Conservation (phyloP, 2,329 filamentous ascomycete genomes). For the Fonsecaea nubica region DNA sequence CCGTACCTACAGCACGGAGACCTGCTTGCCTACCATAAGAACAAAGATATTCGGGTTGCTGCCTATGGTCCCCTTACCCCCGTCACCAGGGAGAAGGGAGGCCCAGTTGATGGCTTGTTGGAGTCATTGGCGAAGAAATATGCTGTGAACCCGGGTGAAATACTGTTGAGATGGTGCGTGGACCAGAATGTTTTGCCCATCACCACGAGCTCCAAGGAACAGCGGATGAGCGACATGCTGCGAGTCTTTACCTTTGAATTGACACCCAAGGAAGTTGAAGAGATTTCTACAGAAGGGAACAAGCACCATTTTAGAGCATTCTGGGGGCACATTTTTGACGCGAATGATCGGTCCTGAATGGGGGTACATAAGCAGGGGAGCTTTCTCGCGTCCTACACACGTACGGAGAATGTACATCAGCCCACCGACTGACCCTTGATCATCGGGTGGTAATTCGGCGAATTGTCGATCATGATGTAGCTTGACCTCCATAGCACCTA, state of each 20-base stretch:
- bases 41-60: conserved; percentile 50
- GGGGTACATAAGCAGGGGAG: neutral
- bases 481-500: neutral
- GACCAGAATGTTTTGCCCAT: conserved; percentile 66
- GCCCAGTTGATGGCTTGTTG: conserved; percentile 62
- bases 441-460: neutral
- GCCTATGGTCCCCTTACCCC: conserved; percentile 56
- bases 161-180: conserved; percentile 65
- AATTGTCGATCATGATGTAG: conserved; percentile 3
- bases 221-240: conserved; percentile 64
- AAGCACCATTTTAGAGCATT: conserved; percentile 59
- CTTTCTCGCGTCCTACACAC: neutral
- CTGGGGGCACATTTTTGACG: conserved; percentile 58
- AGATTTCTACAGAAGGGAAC: conserved; percentile 57
- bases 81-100: conserved; percentile 60
- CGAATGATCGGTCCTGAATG: conserved; percentile 48
- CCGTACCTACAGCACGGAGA: conserved; percentile 56
- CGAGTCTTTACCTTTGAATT: conserved; percentile 63
- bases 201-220: conserved; percentile 67
- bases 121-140: conserved; percentile 65
- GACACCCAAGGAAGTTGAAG: conserved; percentile 63
- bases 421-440: neutral
- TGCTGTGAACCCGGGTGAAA: conserved; percentile 63
- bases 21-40: conserved; percentile 50
- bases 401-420: neutral